A percentile compares a stretch with the other conserved stretches of the same genome.
These are phyloP conservation scores for Blastocystis sp. DNA, from an alignment of 352 stramenopile genomes.

Conservation along the genomic window DNA sequence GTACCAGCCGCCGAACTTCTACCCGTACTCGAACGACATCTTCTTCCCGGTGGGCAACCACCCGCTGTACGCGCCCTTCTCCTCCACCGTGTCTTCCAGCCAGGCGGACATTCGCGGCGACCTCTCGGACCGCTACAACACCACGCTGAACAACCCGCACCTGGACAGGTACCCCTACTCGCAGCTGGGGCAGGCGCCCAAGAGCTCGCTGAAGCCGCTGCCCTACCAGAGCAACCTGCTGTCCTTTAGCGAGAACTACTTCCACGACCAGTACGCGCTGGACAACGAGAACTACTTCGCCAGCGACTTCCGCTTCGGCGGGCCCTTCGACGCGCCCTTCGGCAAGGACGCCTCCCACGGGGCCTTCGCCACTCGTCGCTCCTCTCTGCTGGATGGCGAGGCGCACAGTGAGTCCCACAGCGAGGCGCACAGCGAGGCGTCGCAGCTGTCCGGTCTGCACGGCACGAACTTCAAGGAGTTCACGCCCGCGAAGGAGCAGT, in stretches of 20 bases:
- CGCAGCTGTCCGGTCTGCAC: neutral
- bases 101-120: neutral
- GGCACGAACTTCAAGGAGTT: neutral
- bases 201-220: neutral
- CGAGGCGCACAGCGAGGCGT: neutral
- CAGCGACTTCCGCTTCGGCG: neutral
- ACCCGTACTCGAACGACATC: slow-evolving; percentile 1
- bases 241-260: neutral
- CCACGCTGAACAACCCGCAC: slow-evolving; percentile 37
- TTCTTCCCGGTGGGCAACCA: slow-evolving; percentile 22
- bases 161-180: slow-evolving; percentile 47
- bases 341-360: neutral
- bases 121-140: slow-evolving; percentile 42
- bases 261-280: slow-evolving; percentile 9
- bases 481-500: neutral
- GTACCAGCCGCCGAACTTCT: slow-evolving; percentile 11
- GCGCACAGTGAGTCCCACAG: neutral
- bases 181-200: neutral
- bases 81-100: neutral
- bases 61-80: slow-evolving; percentile 48
- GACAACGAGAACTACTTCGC: slow-evolving; percentile 56
- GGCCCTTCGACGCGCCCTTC: neutral
- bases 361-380: neutral
- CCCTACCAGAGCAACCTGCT: neutral
- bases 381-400: neutral